phyloP scores from a whole-genome alignment of 306 rosid species.

The Acacia melanoxylon region DNA sequence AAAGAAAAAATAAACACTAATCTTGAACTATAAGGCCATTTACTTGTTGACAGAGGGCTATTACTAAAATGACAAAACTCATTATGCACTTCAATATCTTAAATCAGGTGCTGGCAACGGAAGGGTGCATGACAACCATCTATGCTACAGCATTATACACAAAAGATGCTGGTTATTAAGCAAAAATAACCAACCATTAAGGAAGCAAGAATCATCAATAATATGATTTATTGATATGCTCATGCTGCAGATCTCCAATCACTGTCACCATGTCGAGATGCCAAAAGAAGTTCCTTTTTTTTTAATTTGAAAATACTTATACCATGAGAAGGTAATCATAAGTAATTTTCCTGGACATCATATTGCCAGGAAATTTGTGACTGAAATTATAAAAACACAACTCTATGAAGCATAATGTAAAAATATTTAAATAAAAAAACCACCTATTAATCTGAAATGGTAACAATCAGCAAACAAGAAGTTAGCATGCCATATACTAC shows the following conservation, averaged over 20 bases:
- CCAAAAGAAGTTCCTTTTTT: neutral
- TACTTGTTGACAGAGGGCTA: neutral
- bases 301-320: neutral
- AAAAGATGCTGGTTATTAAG: conserved; percentile 3
- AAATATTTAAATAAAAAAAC: neutral
- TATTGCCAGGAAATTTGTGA: neutral
- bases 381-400: neutral
- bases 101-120: neutral
- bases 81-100: conserved; percentile 9
- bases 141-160: neutral
- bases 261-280: neutral
- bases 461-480: neutral
- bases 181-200: conserved; percentile 8
- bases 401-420: neutral
- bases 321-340: conserved; percentile 3
- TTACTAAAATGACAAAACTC: conserved; percentile 1
- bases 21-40: conserved; percentile 3
- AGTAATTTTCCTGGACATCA: neutral
- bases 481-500: neutral
- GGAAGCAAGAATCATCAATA: neutral
- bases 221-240: conserved; percentile 18
- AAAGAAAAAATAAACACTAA: neutral
- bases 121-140: neutral
- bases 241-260: neutral
- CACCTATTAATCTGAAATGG: neutral